Base-by-base conservation (phyloP, 2,329 filamentous ascomycete species). In the Hypoxylon sp. region DNA sequence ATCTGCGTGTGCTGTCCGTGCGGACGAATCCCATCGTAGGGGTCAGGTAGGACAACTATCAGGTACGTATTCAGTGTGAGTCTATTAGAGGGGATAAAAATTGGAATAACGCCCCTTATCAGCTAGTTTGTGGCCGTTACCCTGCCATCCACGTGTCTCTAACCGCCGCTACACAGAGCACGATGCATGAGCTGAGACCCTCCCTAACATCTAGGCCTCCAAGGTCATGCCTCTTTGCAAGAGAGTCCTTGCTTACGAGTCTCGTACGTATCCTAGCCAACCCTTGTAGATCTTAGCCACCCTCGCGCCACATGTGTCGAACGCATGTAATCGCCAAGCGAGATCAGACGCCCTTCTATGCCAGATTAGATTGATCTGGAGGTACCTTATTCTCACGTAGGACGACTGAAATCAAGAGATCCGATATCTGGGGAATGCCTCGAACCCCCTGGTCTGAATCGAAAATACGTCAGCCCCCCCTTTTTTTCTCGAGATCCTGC, bases 401-500 rank as follows among this genome's bases (percentile, higher is more conserved):
- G 32, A 64, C 62, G 37, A 19, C 46, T 15, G 30, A 6, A 13
- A 37, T 37, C 15, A 37, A n/a, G 32, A 37, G 32, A 37, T 37
- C 60, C 54, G 39, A 64, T 60, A 67, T 61, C 60, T 61, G 60
- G 57, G 56, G 60, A 56, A 60, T 28, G 19, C 24, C 49, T 44
- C 30, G 8, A 6, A 44, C 56, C 28, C 47, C n/a, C 22, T n/a
- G 15, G 5, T 51, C 41, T 53, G 26, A 57, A 30, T 10, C 6
- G 20, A n/a, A 24, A 43, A 20, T 48, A 59, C 30, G 34, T 46
- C 55, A 54, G 20, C 47, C 47, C 28, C 28, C 53, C 59, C n/a
- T n/a, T 26, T 26, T 51, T 19, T 43, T 41, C 55, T 53, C 54
- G 19, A 67, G 64, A 67, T 67, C 64, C 57, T 67, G 64, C 64